A percentile compares a stretch with the other conserved stretches of the same genome.
Evolutionary conservation across 1,284 basidiomycete species (phyloP).

Genomic region (Trametes hirsuta): DNA sequence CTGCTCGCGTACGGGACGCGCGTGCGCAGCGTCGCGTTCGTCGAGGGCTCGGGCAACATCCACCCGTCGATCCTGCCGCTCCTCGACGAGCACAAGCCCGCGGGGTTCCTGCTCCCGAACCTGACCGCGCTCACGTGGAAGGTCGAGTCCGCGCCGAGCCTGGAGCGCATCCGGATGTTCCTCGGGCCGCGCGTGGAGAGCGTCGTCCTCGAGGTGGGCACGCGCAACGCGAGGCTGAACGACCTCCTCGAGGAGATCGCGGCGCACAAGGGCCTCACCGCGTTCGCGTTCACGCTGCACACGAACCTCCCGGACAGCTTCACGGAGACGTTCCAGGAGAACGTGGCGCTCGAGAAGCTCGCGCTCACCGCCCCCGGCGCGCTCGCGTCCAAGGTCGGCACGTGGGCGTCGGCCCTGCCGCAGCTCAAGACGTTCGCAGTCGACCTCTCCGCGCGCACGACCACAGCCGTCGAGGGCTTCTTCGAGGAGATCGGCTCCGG

Average conservation of each 20-base stretch:
- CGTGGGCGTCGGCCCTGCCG: conserved; percentile 65
- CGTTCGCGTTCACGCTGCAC: conserved; percentile 69
- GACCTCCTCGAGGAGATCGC: conserved; percentile 66
- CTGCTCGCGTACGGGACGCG: conserved; percentile 66
- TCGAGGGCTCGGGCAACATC: conserved; percentile 65
- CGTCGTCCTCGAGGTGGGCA: conserved; percentile 63
- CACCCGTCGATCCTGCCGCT: conserved; percentile 65
- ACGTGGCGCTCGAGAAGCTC: conserved; percentile 62
- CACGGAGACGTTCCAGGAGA: conserved; percentile 61
- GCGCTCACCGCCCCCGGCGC: conserved; percentile 71
- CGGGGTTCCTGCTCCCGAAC: conserved; percentile 65
- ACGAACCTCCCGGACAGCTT: conserved; percentile 71
- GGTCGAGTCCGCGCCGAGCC: conserved; percentile 61
- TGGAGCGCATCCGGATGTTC: conserved; percentile 67
- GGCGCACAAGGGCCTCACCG: conserved; percentile 58
- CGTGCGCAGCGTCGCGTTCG: conserved; percentile 68
- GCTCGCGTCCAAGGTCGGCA: conserved; percentile 65
- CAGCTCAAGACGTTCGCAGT: conserved; percentile 63
- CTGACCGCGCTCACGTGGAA: conserved; percentile 72
- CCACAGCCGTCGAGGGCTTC: conserved; percentile 73
- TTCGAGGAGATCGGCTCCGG: conserved; percentile 66
- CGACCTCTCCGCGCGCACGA: conserved; percentile 68
- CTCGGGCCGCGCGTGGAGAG: conserved; percentile 60
- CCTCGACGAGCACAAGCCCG: conserved; percentile 63
- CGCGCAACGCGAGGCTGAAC: conserved; percentile 57